Evolutionary conservation across 441 rosid species (phyloP).

Genomic region (Adansonia madagascariensis): DNA sequence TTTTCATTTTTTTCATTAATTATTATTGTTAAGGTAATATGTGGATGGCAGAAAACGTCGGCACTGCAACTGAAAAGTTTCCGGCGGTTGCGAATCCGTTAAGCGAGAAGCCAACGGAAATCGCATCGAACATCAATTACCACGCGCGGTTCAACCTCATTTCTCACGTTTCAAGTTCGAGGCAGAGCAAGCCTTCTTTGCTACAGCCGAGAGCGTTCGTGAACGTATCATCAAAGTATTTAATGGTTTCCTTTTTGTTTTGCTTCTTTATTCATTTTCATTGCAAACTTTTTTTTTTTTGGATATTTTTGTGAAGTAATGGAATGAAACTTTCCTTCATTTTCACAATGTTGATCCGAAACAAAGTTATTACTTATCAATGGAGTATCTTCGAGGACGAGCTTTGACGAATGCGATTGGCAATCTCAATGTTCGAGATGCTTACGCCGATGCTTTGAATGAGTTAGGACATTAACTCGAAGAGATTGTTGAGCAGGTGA

Average conservation of each 20-base stretch:
- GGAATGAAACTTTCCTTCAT: slow-evolving; percentile 89
- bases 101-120: slow-evolving; percentile 57
- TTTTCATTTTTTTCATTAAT: neutral
- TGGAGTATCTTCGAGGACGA: slow-evolving; percentile 99
- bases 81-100: slow-evolving; percentile 66
- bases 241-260: neutral
- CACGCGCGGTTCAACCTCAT: slow-evolving; percentile 87
- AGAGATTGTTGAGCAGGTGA: slow-evolving; percentile 83
- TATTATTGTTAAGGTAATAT: slow-evolving; percentile 18
- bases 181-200: slow-evolving; percentile 86
- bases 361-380: slow-evolving; percentile 92
- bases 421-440: slow-evolving; percentile 67
- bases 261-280: neutral
- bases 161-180: slow-evolving; percentile 90
- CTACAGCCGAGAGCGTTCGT: slow-evolving; percentile 89
- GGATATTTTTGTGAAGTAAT: slow-evolving; percentile 57
- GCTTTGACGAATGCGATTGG: slow-evolving; percentile 92
- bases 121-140: slow-evolving; percentile 82
- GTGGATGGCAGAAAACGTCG: slow-evolving; percentile 54
- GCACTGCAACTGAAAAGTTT: slow-evolving; percentile 39
- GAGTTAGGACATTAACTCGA: slow-evolving; percentile 83
- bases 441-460: slow-evolving; percentile 80
- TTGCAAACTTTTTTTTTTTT: neutral
- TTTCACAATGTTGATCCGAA: slow-evolving; percentile 83
- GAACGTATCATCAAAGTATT: slow-evolving; percentile 79